Base-by-base conservation (phyloP, 345 rosid genomes). In the Cardamine occulta region DNA sequence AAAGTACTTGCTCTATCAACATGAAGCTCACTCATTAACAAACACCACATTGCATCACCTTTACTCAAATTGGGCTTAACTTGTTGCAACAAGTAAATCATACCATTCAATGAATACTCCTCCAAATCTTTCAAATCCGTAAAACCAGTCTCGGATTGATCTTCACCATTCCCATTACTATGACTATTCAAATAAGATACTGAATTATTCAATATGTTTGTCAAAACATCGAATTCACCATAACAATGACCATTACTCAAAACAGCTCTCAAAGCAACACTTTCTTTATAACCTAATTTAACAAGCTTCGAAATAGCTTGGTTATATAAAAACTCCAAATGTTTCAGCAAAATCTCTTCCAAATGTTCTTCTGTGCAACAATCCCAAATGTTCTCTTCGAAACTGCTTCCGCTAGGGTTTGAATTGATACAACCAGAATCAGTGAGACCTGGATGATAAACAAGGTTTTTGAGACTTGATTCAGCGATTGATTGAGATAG, bases 11-110 rank as follows among this genome's bases (percentile, higher is more conserved):
- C 97, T 55, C 87, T 86, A 79, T 86, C 93, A 56, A 93, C 90
- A 79, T 93, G 89, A 31, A 93, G 92, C 80, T 93, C 96, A 79
- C 91, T 88, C 94, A 89, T 86, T 44, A 93, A 80, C 82, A 91
- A 88, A 81, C 97, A 93, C 98, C 94, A 91, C 97, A 89, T 86
- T 7, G 96, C 96, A 87, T 93, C 97, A 49, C 94, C 96, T 86
- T 85, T 88, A 70, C 91, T 91, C 91, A 93, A 83, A 68, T 78
- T 88, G 7, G 97, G 96, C 63, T 81, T 85, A 58, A 89, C 86
- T 81, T 93, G 88, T 76, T 88, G 97, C 85, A 93, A 61, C 90
- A 93, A 82, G 73, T 91, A 89, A 56, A 93, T 83, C 96, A 89
- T 88, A 49, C 86, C 89, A 0, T 85, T 89, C 21, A 93, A 88